A percentile compares a stretch with the other conserved stretches of the same genome.
Conservation (phyloP, 2,329 filamentous ascomycete species). For the Sporothrix globosa region DNA sequence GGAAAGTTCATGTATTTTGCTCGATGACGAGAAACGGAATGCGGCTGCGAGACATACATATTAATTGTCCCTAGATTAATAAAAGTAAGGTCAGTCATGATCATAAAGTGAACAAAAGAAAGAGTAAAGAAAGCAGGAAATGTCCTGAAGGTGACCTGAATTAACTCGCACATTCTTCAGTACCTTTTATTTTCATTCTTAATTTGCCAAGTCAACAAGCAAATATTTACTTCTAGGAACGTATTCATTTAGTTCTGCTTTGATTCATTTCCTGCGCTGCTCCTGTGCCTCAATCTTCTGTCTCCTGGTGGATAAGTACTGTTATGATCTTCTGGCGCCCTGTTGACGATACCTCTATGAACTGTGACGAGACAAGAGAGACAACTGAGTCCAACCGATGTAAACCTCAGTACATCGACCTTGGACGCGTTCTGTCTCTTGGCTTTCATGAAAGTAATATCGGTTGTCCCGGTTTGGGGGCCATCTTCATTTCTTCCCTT, state of each 20-base stretch:
- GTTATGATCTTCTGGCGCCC: background rate
- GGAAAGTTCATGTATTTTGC: background rate
- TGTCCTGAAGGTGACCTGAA: background rate
- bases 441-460: background rate
- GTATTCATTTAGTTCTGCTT: no score
- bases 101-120: no score
- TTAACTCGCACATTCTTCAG: background rate
- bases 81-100: no score
- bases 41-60: background rate
- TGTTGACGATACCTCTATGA: background rate
- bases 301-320: no score
- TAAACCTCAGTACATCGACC: background rate
- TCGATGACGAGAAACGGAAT: background rate
- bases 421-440: background rate
- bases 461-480: conserved; percentile 19
- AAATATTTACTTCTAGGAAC: no score
- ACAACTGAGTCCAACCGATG: background rate
- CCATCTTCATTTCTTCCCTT: conserved; percentile 8
- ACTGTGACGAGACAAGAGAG: no score
- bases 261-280: background rate
- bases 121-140: background rate
- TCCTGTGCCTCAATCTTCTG: no score
- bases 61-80: no score
- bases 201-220: no score
- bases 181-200: no score